These are phyloP conservation scores for Saksenaea oblongispora DNA, from an alignment of 371 early-diverging fungal species.

Conservation along the genomic window DNA sequence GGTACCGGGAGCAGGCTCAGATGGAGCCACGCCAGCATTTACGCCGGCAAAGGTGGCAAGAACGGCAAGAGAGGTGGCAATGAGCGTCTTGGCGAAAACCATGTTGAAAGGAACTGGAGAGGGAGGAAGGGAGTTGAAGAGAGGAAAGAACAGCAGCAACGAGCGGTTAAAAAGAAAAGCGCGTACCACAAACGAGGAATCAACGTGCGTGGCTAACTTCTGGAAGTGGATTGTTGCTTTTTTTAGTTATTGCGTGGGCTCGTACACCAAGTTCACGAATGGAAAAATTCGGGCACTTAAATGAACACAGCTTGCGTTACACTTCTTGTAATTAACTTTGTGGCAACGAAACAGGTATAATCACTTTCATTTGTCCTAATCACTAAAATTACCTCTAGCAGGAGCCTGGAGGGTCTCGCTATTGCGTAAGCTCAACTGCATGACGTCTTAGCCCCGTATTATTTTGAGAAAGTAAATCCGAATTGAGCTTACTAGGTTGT, in stretches of 20 bases:
- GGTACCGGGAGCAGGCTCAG: constrained; percentile 31
- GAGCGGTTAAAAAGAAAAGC: constrained; percentile 4
- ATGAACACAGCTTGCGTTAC: background rate
- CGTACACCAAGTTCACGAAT: background rate
- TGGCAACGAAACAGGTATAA: background rate
- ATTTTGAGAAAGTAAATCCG: too few species aligned
- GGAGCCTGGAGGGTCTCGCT: too few species aligned
- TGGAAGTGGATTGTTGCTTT: constrained; percentile 1
- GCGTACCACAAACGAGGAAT: background rate
- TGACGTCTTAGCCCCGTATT: too few species aligned
- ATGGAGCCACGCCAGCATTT: constrained; percentile 25
- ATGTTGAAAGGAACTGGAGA: constrained; percentile 3
- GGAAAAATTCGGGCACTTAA: constrained; percentile 4
- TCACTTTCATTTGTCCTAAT: background rate
- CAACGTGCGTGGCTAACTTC: constrained; percentile 1
- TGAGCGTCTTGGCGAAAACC: background rate
- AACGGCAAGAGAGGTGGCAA: background rate
- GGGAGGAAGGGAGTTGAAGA: constrained; percentile 3
- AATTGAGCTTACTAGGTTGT: background rate
- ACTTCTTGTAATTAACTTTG: background rate
- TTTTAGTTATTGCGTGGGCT: background rate
- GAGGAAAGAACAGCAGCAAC: background rate
- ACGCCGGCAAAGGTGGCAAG: constrained; percentile 13
- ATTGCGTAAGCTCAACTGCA: too few species aligned
- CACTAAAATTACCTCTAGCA: background rate